A percentile compares a stretch with the other conserved stretches of the same genome.
Evolutionary conservation across 2,329 filamentous ascomycete species (phyloP).

Genomic region (Nigrospora sphaerica): DNA sequence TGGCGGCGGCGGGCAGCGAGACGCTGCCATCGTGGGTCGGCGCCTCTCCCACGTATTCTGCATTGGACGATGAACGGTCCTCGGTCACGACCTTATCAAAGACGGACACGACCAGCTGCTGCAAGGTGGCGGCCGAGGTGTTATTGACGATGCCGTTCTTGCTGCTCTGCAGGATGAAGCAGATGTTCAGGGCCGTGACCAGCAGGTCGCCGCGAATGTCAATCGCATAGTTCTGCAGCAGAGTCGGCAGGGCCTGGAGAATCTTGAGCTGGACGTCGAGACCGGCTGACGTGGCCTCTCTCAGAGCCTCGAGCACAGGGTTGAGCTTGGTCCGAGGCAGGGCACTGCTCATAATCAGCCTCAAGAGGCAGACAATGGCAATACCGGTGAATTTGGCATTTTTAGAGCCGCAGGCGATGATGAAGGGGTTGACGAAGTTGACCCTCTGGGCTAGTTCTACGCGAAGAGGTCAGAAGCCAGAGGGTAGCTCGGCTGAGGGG

Average conservation of each 20-base stretch:
- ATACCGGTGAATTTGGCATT: slow-evolving; percentile 87
- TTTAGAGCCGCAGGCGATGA: slow-evolving; percentile 84
- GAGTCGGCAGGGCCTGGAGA: slow-evolving; percentile 79
- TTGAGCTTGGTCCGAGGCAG: slow-evolving; percentile 72
- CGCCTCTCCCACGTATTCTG: slow-evolving; percentile 58
- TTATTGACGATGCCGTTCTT: slow-evolving; percentile 93
- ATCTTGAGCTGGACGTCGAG: slow-evolving; percentile 95
- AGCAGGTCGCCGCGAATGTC: slow-evolving; percentile 77
- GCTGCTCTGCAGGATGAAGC: slow-evolving; percentile 81
- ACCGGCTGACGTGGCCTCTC: slow-evolving; percentile 72
- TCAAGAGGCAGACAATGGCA: slow-evolving; percentile 81
- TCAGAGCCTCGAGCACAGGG: slow-evolving; percentile 82
- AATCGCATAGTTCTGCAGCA: slow-evolving; percentile 82
- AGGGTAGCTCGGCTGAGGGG: not conserved
- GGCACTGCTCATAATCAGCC: slow-evolving; percentile 75
- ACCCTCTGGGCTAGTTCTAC: slow-evolving; percentile 75
- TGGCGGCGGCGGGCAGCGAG: slow-evolving; percentile 64
- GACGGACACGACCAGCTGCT: slow-evolving; percentile 85
- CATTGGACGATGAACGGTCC: slow-evolving; percentile 54
- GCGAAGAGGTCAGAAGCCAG: slow-evolving; percentile 7
- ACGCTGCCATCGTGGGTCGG: slow-evolving; percentile 58
- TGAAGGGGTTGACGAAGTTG: slow-evolving; percentile 86
- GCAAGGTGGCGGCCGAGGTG: slow-evolving; percentile 91
- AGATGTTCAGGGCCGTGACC: slow-evolving; percentile 79
- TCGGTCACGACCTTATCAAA: slow-evolving; percentile 86